phyloP scores from a whole-genome alignment of 352 stramenopile genomes.

The Globisporangium camurandrum region DNA sequence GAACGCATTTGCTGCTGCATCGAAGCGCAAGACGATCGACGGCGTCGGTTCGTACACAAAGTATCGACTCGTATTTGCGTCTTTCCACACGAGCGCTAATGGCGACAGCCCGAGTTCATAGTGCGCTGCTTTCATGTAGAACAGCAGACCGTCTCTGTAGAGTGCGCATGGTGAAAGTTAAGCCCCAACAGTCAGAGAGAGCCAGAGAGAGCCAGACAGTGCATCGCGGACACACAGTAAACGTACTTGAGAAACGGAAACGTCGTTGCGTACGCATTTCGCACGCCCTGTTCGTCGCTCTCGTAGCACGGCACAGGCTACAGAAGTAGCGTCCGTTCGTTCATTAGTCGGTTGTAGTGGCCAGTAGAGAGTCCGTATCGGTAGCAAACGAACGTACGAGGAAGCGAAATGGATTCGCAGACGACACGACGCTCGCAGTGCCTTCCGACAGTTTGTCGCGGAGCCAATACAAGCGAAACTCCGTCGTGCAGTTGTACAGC shows the following conservation, averaged over 20 bases:
- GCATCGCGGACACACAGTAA: not conserved
- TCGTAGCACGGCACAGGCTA: slow-evolving; percentile 84
- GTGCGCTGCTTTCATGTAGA: slow-evolving; percentile 85
- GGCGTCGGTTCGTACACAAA: slow-evolving; percentile 63
- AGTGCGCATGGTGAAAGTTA: too few relatives aligned
- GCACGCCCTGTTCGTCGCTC: slow-evolving; percentile 69
- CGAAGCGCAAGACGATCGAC: slow-evolving; percentile 62
- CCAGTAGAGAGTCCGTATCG: not conserved
- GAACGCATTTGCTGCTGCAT: slow-evolving; percentile 40
- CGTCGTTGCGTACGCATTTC: slow-evolving; percentile 63
- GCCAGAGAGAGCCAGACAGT: too few relatives aligned
- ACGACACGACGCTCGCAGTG: slow-evolving; percentile 26
- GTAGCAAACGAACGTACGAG: slow-evolving; percentile 28
- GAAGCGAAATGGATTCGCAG: slow-evolving; percentile 72
- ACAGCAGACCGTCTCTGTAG: slow-evolving; percentile 82
- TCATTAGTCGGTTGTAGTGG: too few relatives aligned
- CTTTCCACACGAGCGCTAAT: slow-evolving; percentile 87
- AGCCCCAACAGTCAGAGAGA: too few relatives aligned
- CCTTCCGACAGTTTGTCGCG: slow-evolving; percentile 86
- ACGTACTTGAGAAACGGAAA: slow-evolving; percentile 83
- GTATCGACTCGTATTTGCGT: slow-evolving; percentile 78
- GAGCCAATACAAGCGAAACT: slow-evolving; percentile 90
- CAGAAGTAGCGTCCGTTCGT: not conserved
- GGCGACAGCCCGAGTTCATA: slow-evolving; percentile 87
- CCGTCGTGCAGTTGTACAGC: slow-evolving; percentile 89